These are phyloP conservation scores for Candida hispaniensis DNA, from an alignment of 805 yeast species.

Conservation along the genomic window DNA sequence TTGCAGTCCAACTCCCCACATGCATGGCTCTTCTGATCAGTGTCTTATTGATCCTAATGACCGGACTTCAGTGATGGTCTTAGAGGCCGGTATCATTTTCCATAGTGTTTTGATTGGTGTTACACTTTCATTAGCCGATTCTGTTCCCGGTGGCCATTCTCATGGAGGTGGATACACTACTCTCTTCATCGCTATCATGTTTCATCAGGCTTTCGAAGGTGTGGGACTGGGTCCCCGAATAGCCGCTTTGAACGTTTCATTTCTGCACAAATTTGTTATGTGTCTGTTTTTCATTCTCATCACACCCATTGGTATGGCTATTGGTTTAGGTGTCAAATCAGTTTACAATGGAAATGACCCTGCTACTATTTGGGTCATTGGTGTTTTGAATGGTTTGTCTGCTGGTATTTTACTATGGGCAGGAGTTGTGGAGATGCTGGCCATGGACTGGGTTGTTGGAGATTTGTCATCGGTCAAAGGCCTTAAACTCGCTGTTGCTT, in stretches of 20 bases:
- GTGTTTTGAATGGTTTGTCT: slow-evolving; percentile 59
- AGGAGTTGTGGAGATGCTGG: slow-evolving; percentile 64
- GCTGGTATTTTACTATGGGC: slow-evolving; percentile 65
- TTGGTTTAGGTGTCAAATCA: slow-evolving; percentile 61
- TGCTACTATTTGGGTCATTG: slow-evolving; percentile 50
- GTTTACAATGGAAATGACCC: slow-evolving; percentile 50
- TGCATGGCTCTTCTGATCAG: slow-evolving; percentile 27
- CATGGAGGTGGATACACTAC: slow-evolving; percentile 43
- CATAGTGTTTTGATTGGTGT: slow-evolving; percentile 57
- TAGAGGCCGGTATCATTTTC: slow-evolving; percentile 55
- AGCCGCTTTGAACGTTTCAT: slow-evolving; percentile 46
- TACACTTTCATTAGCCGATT: slow-evolving; percentile 34
- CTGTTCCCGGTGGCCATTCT: slow-evolving; percentile 44
- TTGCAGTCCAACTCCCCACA: slow-evolving; percentile 7
- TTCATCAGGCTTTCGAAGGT: slow-evolving; percentile 74
- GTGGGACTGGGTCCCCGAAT: slow-evolving; percentile 67
- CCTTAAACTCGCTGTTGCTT: slow-evolving; percentile 42
- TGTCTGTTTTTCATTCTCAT: slow-evolving; percentile 42
- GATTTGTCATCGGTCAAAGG: slow-evolving; percentile 55
- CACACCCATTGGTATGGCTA: slow-evolving; percentile 61
- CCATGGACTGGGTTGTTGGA: slow-evolving; percentile 55
- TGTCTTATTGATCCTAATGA: slow-evolving; percentile 35
- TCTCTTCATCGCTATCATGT: slow-evolving; percentile 45
- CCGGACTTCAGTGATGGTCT: slow-evolving; percentile 17
- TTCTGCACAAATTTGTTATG: slow-evolving; percentile 12